phyloP scores from a whole-genome alignment of 2,329 filamentous ascomycete species.

The Trichoderma sp. region DNA sequence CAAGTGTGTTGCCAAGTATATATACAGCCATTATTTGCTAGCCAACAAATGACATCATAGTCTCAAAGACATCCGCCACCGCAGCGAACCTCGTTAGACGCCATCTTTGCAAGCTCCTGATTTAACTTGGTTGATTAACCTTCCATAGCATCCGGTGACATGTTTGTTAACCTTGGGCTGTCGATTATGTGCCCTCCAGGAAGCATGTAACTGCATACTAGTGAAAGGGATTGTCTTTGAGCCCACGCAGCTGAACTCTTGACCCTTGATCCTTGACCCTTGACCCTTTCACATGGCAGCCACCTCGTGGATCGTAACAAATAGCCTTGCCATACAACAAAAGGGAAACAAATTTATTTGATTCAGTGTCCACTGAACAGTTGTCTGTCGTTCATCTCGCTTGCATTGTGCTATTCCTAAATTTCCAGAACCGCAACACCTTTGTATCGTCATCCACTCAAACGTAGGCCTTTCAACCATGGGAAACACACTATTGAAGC shows the following conservation, averaged over 20 bases:
- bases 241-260: background rate
- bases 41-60: slow-evolving; percentile 38
- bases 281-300: background rate
- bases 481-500: background rate
- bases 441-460: background rate
- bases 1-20: background rate
- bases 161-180: background rate
- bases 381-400: background rate
- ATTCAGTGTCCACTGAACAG: background rate
- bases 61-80: slow-evolving; percentile 22
- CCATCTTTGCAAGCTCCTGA: background rate
- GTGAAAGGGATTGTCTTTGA: background rate
- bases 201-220: background rate
- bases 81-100: background rate
- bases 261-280: background rate
- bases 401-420: background rate
- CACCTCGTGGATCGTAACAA: background rate
- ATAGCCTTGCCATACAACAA: background rate
- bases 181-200: background rate
- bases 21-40: background rate
- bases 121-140: background rate
- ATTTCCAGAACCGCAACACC: background rate
- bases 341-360: background rate
- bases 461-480: background rate
- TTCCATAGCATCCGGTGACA: background rate